Percentiles rank a stretch among this genome's conserved stretches.
phyloP scores from a whole-genome alignment of 1,284 basidiomycete species.

The Spongispora temasekensis region DNA sequence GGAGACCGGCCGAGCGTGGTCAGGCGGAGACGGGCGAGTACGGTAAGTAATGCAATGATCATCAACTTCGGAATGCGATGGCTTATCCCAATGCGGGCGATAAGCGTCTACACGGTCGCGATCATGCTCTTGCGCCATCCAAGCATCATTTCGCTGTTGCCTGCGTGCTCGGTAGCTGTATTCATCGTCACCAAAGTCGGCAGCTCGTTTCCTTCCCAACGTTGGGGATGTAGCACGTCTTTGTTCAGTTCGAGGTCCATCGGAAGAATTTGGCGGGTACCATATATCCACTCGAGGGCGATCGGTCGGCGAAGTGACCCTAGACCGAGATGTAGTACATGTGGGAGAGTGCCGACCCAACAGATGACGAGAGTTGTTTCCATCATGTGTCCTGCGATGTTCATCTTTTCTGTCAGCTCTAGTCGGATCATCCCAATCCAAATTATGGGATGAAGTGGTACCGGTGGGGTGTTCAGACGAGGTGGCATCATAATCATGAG shows the following conservation, averaged over 20 bases:
- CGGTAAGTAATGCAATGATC: slow-evolving; percentile 15
- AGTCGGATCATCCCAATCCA: slow-evolving; percentile 10
- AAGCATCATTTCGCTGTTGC: slow-evolving; percentile 21
- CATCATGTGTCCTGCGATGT: slow-evolving; percentile 2
- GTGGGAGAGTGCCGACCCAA: slow-evolving; percentile 16
- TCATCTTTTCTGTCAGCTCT: slow-evolving; percentile 16
- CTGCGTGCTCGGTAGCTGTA: slow-evolving; percentile 23
- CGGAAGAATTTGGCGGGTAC: slow-evolving; percentile 8
- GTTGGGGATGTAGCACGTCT: slow-evolving; percentile 18
- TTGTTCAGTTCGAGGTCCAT: slow-evolving; percentile 17
- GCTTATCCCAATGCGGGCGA: slow-evolving; percentile 14
- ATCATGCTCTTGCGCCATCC: slow-evolving; percentile 20
- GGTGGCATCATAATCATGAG: slow-evolving; percentile 2
- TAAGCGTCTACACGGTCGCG: slow-evolving; percentile 12
- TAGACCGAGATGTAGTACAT: slow-evolving; percentile 2
- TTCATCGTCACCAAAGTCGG: slow-evolving; percentile 23
- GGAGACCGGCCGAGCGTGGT: slow-evolving; percentile 4
- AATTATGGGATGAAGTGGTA: slow-evolving; percentile 6
- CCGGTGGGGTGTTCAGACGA: slow-evolving; percentile 15
- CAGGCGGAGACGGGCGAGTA: slow-evolving; percentile 4
- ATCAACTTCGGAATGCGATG: slow-evolving; percentile 15
- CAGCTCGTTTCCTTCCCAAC: slow-evolving; percentile 24
- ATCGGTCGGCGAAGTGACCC: slow-evolving; percentile 6
- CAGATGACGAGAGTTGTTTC: slow-evolving; percentile 3
- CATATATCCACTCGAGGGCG: slow-evolving; percentile 3